phyloP scores from a whole-genome alignment of 129 eudicot genomes.

The Artemisia annua region DNA sequence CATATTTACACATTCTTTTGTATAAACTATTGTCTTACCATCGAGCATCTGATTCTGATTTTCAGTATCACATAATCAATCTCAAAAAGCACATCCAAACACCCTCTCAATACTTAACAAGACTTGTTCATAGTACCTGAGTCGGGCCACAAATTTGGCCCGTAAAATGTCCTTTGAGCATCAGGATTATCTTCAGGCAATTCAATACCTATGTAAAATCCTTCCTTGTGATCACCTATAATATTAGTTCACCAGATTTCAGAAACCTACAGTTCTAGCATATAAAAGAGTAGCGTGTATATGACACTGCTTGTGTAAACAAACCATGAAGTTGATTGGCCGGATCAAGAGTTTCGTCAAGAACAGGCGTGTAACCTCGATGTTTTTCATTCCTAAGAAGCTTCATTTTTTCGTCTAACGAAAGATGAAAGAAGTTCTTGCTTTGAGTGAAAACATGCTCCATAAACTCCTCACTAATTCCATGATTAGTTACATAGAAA shows the following conservation, averaged over 20 bases:
- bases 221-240: conserved; percentile 90
- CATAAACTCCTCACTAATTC: conserved; percentile 78
- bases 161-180: conserved; percentile 59
- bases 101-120: neutral
- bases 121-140: conserved; percentile 42
- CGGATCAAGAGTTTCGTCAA: conserved; percentile 85
- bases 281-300: neutral
- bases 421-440: conserved; percentile 70
- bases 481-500: conserved; percentile 89
- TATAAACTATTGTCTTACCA: too few species aligned
- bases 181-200: conserved; percentile 79
- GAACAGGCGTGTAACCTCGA: conserved; percentile 85
- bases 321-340: conserved; percentile 67
- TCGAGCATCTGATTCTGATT: too few species aligned
- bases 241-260: neutral
- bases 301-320: neutral
- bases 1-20: too few species aligned
- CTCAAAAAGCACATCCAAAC: neutral
- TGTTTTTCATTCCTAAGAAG: conserved; percentile 69
- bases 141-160: conserved; percentile 81
- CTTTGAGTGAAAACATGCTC: conserved; percentile 83
- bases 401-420: conserved; percentile 75
- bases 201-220: conserved; percentile 89
- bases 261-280: neutral
- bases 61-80: too few species aligned